Evolutionary conservation across 768 basidiomycete species (phyloP), one percentile per base, ranked within the genome.

Genomic region (Suillus luteus): DNA sequence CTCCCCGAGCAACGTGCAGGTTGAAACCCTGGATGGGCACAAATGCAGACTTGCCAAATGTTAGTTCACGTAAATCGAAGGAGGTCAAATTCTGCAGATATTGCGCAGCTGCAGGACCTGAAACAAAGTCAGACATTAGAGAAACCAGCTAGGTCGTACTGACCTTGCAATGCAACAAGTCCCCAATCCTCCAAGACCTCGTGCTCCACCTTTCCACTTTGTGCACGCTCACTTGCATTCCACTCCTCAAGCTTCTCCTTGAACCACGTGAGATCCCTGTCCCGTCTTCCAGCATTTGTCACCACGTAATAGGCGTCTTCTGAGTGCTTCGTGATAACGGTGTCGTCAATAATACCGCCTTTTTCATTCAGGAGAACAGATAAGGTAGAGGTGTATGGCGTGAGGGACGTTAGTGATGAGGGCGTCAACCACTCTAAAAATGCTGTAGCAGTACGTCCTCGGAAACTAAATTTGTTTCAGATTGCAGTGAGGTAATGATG

Each of bases 301-400:
- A 99, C 96, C 61, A 98, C 91, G 72, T 98, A 99, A 78, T 87
- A 99, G 0, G 89, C 86, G 69, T 89, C 83, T 6, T 83, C 71
- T 0, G 88, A 83, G 73, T 96, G 93, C 70, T 93, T 94, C 24
- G 92, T 93, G 72, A 98, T 87, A 73, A 99, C 86, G 22, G 91
- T 91, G 74, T 99, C 97, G 77, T 99, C 96, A 61, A 99, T 92
- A 68, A 99, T 98, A 9, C 97, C 97, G 2, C 97, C 96, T 1
- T 81, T 72, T 60, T 92, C 87, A 75, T 97, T 98, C 59, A 99
- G 82, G 3, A 98, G 79, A 6, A 97, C 92, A 0, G 93, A 94
- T 15, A 99, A 86, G 0, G 95, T 94, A 0, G 94, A 94, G 2
- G 86, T 77, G 72, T 89, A 95, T 1, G 89, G 85, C 12, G 79